Evolutionary conservation across 495 filamentous ascomycete genomes (phyloP).

Genomic region (Penicillium tannophilum): DNA sequence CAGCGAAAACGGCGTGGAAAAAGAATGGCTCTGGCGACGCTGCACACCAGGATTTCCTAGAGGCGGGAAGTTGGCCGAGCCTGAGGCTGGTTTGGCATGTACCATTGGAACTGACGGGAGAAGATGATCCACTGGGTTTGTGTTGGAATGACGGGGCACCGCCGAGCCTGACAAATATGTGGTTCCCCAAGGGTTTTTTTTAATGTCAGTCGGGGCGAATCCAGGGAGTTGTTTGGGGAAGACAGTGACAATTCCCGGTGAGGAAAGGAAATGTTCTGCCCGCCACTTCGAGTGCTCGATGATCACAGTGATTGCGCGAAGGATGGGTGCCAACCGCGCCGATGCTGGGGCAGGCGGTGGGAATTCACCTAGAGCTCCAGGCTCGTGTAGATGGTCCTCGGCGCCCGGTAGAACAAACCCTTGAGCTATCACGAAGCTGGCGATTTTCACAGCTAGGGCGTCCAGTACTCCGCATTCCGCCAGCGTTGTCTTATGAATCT

Average conservation of each 20-base stretch:
- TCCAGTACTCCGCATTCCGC: conserved; percentile 76
- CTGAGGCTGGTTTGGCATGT: conserved; percentile 33
- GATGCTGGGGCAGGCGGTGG: conserved; percentile 57
- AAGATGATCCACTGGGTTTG: conserved; percentile 62
- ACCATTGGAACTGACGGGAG: conserved; percentile 51
- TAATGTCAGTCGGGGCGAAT: conserved; percentile 46
- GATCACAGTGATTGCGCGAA: conserved; percentile 82
- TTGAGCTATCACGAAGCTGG: conserved; percentile 67
- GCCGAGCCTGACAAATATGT: conserved; percentile 48
- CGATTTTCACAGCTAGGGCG: conserved; percentile 74
- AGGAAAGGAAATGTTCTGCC: conserved; percentile 75
- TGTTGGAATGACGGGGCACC: conserved; percentile 42
- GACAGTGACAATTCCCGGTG: conserved; percentile 70
- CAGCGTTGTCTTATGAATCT: conserved; percentile 67
- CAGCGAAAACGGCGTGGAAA: conserved; percentile 37
- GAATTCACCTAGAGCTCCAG: conserved; percentile 36
- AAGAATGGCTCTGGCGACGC: conserved; percentile 45
- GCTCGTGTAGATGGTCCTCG: conserved; percentile 39
- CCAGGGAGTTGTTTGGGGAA: conserved; percentile 59
- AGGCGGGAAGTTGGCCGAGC: conserved; percentile 58
- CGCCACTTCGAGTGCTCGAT: conserved; percentile 78
- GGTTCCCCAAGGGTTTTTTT: conserved; percentile 47
- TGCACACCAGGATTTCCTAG: conserved; percentile 51
- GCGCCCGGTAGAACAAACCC: conserved; percentile 64
- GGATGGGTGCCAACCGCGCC: conserved; percentile 64